Percentiles rank a stretch among this genome's conserved stretches.
phyloP scores from a whole-genome alignment of 2,329 filamentous ascomycete species.

The Nannizzia gypsea region DNA sequence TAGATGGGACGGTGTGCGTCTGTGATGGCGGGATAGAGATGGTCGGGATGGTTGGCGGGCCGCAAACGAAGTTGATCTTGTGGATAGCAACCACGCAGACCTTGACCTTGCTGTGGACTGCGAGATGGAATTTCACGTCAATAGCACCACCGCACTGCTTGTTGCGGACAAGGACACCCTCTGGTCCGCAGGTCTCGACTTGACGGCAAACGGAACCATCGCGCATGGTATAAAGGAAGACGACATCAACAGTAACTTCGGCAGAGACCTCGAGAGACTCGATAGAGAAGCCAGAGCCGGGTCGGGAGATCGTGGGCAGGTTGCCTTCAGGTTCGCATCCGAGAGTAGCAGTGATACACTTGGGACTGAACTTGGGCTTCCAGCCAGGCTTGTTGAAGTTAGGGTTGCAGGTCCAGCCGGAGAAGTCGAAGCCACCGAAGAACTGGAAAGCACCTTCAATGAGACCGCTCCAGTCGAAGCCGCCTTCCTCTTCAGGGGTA shows the following conservation, averaged over 20 bases:
- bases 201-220: conserved; percentile 76
- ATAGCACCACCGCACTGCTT: conserved; percentile 84
- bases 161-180: conserved; percentile 64
- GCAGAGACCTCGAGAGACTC: conserved; percentile 59
- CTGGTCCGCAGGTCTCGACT: conserved; percentile 52
- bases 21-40: conserved; percentile 56
- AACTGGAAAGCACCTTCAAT: conserved; percentile 46
- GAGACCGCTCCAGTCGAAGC: conserved; percentile 62
- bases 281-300: conserved; percentile 57
- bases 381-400: conserved; percentile 31
- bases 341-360: conserved; percentile 50
- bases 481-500: conserved; percentile 52
- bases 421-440: conserved; percentile 65
- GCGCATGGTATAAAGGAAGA: conserved; percentile 79
- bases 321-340: conserved; percentile 28
- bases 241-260: conserved; percentile 64
- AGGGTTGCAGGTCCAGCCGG: conserved; percentile 57
- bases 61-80: conserved; percentile 65
- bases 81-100: conserved; percentile 63
- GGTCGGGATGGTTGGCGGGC: conserved; percentile 28
- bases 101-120: conserved; percentile 43
- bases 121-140: conserved; percentile 58
- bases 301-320: conserved; percentile 50
- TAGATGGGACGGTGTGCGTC: conserved; percentile 42
- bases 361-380: conserved; percentile 28